phyloP scores from a whole-genome alignment of 2,329 filamentous ascomycete genomes.

The Tolypocladium endophyticum region DNA sequence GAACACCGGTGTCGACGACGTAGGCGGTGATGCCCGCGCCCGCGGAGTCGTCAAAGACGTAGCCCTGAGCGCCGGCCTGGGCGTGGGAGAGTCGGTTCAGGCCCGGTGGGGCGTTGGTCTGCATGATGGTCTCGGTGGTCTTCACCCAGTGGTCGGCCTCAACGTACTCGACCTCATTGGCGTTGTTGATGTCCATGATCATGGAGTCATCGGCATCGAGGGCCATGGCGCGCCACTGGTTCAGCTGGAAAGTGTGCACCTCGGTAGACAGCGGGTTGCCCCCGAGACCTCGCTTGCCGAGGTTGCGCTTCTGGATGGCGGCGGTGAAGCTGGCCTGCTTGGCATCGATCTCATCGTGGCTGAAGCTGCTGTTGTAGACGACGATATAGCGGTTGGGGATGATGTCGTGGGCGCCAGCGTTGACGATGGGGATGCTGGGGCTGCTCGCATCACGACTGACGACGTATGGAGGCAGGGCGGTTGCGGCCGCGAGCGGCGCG shows the following conservation, averaged over 20 bases:
- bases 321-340: slow-evolving; percentile 38
- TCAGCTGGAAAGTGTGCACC: slow-evolving; percentile 35
- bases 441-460: slow-evolving; percentile 3
- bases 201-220: slow-evolving; percentile 40
- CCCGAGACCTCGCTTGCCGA: slow-evolving; percentile 37
- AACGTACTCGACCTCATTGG: slow-evolving; percentile 39
- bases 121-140: slow-evolving; percentile 31
- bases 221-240: slow-evolving; percentile 41
- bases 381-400: slow-evolving; percentile 53
- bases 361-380: slow-evolving; percentile 48
- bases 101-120: slow-evolving; percentile 42
- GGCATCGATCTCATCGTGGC: slow-evolving; percentile 34
- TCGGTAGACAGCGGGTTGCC: slow-evolving; percentile 37
- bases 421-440: slow-evolving; percentile 33
- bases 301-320: slow-evolving; percentile 45
- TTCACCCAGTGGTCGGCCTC: slow-evolving; percentile 42
- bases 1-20: slow-evolving; percentile 56
- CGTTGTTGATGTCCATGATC: slow-evolving; percentile 36
- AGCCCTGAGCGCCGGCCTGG: slow-evolving; percentile 16
- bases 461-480: slow-evolving; percentile 13
- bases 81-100: slow-evolving; percentile 42
- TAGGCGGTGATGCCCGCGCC: slow-evolving; percentile 50
- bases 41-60: slow-evolving; percentile 39
- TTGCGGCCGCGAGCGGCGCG: slow-evolving; percentile 15
- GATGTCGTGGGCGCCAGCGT: slow-evolving; percentile 34